These are phyloP conservation scores for Trichoderma sp. DNA, from an alignment of 2,329 filamentous ascomycete genomes.

Conservation along the genomic window DNA sequence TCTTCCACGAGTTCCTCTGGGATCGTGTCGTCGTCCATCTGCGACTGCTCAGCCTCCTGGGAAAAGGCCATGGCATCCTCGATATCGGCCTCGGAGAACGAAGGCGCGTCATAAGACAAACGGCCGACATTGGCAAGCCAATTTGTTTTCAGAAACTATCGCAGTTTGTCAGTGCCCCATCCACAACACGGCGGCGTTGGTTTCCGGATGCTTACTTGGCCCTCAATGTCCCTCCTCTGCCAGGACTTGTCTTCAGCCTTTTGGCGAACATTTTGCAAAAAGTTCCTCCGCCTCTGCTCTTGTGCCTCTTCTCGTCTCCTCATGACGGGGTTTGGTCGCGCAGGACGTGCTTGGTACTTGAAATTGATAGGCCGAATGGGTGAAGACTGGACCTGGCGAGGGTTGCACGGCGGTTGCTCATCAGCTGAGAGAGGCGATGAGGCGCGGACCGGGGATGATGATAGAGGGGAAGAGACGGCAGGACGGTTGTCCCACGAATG, in stretches of 20 bases:
- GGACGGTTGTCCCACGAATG: constrained; percentile 49
- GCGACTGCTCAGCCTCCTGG: constrained; percentile 27
- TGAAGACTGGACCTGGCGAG: constrained; percentile 46
- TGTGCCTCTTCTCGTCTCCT: constrained; percentile 60
- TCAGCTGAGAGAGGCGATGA: constrained; percentile 47
- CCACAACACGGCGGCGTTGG: too few species aligned
- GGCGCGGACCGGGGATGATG: constrained; percentile 58
- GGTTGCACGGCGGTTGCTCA: constrained; percentile 39
- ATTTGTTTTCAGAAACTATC: constrained; percentile 38
- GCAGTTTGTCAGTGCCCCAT: not conserved
- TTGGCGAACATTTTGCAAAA: constrained; percentile 65
- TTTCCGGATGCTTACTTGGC: constrained; percentile 37
- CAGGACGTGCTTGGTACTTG: constrained; percentile 53
- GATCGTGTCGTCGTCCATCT: constrained; percentile 49
- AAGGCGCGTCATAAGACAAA: constrained; percentile 37
- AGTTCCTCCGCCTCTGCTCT: constrained; percentile 64
- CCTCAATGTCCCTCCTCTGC: constrained; percentile 61
- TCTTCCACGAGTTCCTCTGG: constrained; percentile 51
- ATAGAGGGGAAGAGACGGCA: constrained; percentile 53
- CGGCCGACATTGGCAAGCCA: constrained; percentile 35
- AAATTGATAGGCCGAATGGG: constrained; percentile 42
- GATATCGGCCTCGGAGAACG: constrained; percentile 50
- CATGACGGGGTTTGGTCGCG: constrained; percentile 62
- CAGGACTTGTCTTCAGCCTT: constrained; percentile 59
- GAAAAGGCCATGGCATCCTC: constrained; percentile 47